Evolutionary conservation across 352 stramenopile species (phyloP), one percentile per base, ranked within the genome.

Genomic region (Blastocystis sp.): DNA sequence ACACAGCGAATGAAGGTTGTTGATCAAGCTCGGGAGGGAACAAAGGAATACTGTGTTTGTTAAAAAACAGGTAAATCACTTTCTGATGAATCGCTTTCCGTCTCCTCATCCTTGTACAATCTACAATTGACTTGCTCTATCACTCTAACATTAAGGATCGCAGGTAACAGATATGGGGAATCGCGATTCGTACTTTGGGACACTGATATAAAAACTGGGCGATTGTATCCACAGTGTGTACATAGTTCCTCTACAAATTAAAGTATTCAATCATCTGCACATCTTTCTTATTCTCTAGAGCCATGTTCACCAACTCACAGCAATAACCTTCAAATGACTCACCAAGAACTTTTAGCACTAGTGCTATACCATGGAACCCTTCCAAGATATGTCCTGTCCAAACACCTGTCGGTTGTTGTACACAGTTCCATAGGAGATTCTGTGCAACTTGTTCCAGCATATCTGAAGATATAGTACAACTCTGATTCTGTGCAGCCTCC

Each of bases 51-150:
- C 20, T 16, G 7, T 20, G 47, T 68, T 85, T 85, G 47, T 68
- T 2, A 85, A 73, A 0, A 73, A 81, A 85, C 45, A 85, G 9
- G 39, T 30, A 34, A 73, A 9, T 68, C 30, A 68, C 59, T 68
- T 24, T 68, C 59, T 68, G 18, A 24, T 26, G 18, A n/a, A n/a
- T 68, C 45, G 24, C 11, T 5, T 34, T 68, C 59, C 0, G 11
- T 18, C 3, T 26, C 34, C 47, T 65, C 18, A 13, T 37, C 20
- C n/a, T 73, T 7, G 26, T 73, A 20, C 63, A 45, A 34, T 9
- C 30, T 39, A 73, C n/a, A 43, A 45, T 9, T 18, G 1, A 37
- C 26, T 16, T 11, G 0, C n/a, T 50, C 7, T 39, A 45, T n/a
- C 50, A 45, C n/a, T 7, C 8, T 20, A 24, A 43, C 63, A 43